Evolutionary conservation across 306 rosid species (phyloP).

Genomic region (Prunus dulcis): DNA sequence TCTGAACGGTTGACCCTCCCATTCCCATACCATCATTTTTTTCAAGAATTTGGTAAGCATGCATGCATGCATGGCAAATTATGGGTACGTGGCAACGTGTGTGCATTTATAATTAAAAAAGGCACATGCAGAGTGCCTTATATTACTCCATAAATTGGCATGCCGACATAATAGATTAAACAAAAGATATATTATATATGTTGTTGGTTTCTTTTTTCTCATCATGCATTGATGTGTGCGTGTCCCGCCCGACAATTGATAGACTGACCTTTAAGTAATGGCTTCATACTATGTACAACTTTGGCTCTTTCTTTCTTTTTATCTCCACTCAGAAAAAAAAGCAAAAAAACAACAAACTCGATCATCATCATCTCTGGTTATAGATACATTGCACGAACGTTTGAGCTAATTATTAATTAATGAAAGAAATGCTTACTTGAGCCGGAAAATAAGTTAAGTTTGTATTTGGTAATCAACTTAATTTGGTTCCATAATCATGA

Average conservation of each 20-base stretch:
- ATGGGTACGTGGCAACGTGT: conserved; percentile 1
- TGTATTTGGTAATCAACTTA: too few relatives aligned
- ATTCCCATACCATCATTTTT: too few relatives aligned
- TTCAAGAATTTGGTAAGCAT: not conserved
- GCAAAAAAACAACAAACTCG: too few relatives aligned
- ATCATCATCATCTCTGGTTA: too few relatives aligned
- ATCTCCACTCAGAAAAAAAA: too few relatives aligned
- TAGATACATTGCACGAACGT: too few relatives aligned
- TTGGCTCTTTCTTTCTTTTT: too few relatives aligned
- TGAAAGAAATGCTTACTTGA: too few relatives aligned
- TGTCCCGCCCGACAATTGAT: conserved; percentile 23
- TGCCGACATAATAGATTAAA: conserved; percentile 16
- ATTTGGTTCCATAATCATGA: too few relatives aligned
- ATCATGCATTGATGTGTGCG: not conserved
- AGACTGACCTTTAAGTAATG: not conserved
- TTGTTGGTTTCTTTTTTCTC: not conserved
- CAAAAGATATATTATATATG: not conserved
- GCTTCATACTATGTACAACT: not conserved
- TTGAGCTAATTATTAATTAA: too few relatives aligned
- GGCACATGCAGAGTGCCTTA: conserved; percentile 9
- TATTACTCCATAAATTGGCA: conserved; percentile 7
- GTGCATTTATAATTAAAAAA: not conserved
- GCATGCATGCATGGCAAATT: conserved; percentile 1
- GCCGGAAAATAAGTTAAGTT: too few relatives aligned
- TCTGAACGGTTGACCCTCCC: conserved; percentile 29